Evolutionary conservation across 345 rosid genomes (phyloP), one percentile per base, ranked within the genome.

Genomic region (Noccaea bulbosa): DNA sequence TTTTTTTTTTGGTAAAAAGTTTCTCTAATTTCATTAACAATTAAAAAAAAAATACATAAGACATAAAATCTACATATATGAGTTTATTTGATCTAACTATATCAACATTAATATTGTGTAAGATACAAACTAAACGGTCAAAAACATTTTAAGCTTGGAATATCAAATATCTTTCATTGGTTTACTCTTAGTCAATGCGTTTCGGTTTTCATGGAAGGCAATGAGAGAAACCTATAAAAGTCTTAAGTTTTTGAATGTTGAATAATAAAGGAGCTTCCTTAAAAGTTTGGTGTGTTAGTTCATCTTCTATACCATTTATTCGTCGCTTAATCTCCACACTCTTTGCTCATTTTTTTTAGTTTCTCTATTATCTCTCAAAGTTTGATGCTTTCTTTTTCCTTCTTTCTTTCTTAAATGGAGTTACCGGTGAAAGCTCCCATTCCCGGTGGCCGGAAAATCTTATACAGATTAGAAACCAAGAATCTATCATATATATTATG

Each of bases 261-360:
- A 54, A 54, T 52, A 52, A 55, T 10, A 49, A 40, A 55, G 1
- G 55, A 70, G 69, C 61, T 60, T 71, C 68, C 56, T 51, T 61
- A 45, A 30, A 44, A 69, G 84, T 81, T 92, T 86, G 96, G 89
- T 82, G 83, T 66, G 94, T 86, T 88, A 82, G 95, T 79, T 88
- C 87, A 88, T 82, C 98, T 81, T 73, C 93, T 80, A 17, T 35
- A 55, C 63, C 39, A 43, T 57, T 57, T 76, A 67, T 66, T 62
- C 82, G 40, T 72, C 75, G 41, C 81, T 71, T 60, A 77, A 61
- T 77, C 75, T 76, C 59, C 59, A 50, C 62, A 70, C 54, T 15
- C 76, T 67, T 56, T 56, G 54, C 44, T 70, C 61, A 62, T 1
- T 55, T 57, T 68, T 68, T 0, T 62, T 70, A 39, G 11, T 75